phyloP scores from a whole-genome alignment of 768 basidiomycete species.

The Boletus sp. region DNA sequence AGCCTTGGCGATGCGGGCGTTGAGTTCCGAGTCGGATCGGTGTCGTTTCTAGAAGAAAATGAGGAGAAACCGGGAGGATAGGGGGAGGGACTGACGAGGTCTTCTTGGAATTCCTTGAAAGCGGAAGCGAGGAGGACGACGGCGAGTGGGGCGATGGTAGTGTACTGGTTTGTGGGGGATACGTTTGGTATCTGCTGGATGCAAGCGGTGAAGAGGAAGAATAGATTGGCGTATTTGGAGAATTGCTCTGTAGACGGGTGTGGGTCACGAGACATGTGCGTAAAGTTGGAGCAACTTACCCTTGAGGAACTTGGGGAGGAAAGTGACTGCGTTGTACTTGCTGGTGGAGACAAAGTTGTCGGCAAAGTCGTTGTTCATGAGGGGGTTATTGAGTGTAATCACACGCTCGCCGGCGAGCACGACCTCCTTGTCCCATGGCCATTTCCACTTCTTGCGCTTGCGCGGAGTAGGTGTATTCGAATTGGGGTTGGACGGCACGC shows the following conservation, averaged over 20 bases:
- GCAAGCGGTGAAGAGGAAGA: conserved; percentile 96
- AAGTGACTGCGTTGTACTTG: conserved; percentile 88
- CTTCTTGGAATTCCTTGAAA: conserved; percentile 94
- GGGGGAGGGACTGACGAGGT: conserved; percentile 46
- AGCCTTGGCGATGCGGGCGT: conserved; percentile 76
- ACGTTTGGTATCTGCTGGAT: conserved; percentile 99
- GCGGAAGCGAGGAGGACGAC: conserved; percentile 91
- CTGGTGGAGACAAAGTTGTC: conserved; percentile 90
- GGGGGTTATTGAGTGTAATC: conserved; percentile 76
- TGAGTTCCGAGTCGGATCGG: conserved; percentile 89
- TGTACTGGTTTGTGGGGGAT: conserved; percentile 92
- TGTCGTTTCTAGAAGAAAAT: conserved; percentile 77
- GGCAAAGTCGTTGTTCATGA: conserved; percentile 61
- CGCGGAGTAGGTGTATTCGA: background rate
- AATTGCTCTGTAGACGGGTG: conserved; percentile 72
- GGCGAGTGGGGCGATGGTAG: conserved; percentile 88
- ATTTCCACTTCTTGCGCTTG: conserved; percentile 52
- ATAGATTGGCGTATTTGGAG: conserved; percentile 96
- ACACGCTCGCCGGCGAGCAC: conserved; percentile 70
- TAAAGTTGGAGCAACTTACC: conserved; percentile 49
- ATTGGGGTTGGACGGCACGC: conserved; percentile 15
- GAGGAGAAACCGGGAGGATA: background rate
- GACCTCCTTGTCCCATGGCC: conserved; percentile 79
- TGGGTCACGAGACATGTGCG: conserved; percentile 3
- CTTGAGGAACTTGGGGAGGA: conserved; percentile 88